Evolutionary conservation across 495 filamentous ascomycete species (phyloP).

Genomic region (Apodospora peruviana): DNA sequence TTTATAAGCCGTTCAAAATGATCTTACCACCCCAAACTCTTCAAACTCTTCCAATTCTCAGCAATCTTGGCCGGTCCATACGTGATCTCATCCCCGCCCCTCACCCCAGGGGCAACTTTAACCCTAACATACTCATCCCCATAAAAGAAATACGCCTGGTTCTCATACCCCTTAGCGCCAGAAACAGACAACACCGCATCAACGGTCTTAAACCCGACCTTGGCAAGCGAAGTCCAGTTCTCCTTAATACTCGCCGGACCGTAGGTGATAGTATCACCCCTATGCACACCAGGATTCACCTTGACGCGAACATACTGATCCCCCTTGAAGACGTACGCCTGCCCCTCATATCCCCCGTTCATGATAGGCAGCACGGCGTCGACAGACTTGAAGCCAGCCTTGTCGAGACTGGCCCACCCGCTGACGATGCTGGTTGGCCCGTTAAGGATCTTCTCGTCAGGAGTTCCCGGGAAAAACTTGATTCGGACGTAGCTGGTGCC

Average conservation of each 20-base stretch:
- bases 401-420: conserved; percentile 5
- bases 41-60: not conserved
- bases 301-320: conserved; percentile 4
- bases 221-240: conserved; percentile 1
- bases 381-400: conserved; percentile 9
- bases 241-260: conserved; percentile 6
- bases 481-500: conserved; percentile 8
- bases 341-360: not conserved
- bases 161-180: not conserved
- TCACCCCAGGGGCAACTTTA: not conserved
- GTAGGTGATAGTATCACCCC: conserved; percentile 1
- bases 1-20: too few species aligned
- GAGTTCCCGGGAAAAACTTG: not conserved
- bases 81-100: not conserved
- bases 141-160: not conserved
- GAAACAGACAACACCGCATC: not conserved
- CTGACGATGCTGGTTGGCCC: conserved; percentile 5
- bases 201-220: not conserved
- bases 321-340: conserved; percentile 11
- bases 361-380: conserved; percentile 7
- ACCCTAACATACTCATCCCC: not conserved
- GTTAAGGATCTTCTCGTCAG: conserved; percentile 2
- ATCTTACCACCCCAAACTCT: too few species aligned
- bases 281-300: not conserved
- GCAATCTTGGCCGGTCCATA: not conserved